Evolutionary conservation across 495 filamentous ascomycete species (phyloP), one percentile per base, ranked within the genome.

Genomic region (Aspergillus baeticus): DNA sequence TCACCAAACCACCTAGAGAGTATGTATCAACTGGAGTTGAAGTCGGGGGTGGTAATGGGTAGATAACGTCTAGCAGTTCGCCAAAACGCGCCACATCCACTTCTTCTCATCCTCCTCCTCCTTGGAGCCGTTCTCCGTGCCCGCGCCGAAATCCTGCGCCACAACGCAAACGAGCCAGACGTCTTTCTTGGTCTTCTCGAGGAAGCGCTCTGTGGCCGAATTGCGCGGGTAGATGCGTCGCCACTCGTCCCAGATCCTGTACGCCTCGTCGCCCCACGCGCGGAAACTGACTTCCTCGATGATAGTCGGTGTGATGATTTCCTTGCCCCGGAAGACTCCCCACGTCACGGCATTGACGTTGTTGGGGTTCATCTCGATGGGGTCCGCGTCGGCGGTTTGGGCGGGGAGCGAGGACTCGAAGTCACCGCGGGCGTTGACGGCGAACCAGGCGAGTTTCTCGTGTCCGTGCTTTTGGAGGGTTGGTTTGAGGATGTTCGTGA

Each of bases 231-330:
- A 96, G 18, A 98, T 87, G 58, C 87, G 81, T 33, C 86, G 87
- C 94, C 94, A 98, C 72, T 98, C 94, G 31, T 79, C 79, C 89
- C 93, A 98, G 64, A 97, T 96, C 14, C 84, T 87, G 77, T 91
- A 98, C 2, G 94, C 94, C 78, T 98, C 94, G 64, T 98, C 95
- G 54, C 84, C 83, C 94, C 94, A 98, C 22, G 92, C 91, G 42
- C 86, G 80, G 81, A 98, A 98, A 66, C 89, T 93, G 51, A 96
- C 90, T 59, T 94, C 87, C 69, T 98, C 94, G 59, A 98, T 96
- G 68, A 98, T 98, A 17, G 94, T 98, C 18, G 94, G 94, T 14
- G 94, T 96, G 62, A 95, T 83, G 60, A 98, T 98, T 76, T 98
- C 94, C 72, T 97, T 97, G 17, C 91, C 92, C 2, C 88, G 87